Evolutionary conservation across 2,329 filamentous ascomycete genomes (phyloP).

Genomic region (Aspergillus jensenii): DNA sequence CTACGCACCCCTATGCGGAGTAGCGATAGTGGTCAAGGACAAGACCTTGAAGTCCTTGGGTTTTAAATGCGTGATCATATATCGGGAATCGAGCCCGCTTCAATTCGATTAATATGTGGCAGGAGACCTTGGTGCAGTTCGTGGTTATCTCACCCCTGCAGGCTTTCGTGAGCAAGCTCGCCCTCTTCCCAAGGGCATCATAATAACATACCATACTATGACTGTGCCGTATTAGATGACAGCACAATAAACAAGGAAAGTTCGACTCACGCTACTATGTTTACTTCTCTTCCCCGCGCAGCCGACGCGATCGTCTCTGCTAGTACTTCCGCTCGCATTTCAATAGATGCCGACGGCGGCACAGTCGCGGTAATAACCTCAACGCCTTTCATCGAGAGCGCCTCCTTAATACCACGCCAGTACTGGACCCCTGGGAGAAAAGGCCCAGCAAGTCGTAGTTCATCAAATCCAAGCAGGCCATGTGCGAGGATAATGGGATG

Average conservation of each 20-base stretch:
- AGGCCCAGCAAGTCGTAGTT: slow-evolving; percentile 55
- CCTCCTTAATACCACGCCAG: slow-evolving; percentile 64
- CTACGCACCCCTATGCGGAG: slow-evolving; percentile 55
- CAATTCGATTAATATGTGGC: slow-evolving; percentile 10
- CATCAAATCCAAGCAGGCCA: slow-evolving; percentile 66
- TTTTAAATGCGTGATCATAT: slow-evolving; percentile 61
- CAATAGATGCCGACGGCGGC: slow-evolving; percentile 59
- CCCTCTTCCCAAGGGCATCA: not conserved
- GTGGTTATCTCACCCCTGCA: slow-evolving; percentile 33
- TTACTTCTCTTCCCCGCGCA: slow-evolving; percentile 58
- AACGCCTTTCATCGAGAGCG: slow-evolving; percentile 55
- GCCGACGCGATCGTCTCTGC: slow-evolving; percentile 53
- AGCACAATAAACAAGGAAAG: not conserved
- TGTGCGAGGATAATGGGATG: slow-evolving; percentile 64
- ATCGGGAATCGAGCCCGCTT: slow-evolving; percentile 63
- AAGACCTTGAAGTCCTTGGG: slow-evolving; percentile 72
- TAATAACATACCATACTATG: slow-evolving; percentile 48
- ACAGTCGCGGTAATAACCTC: slow-evolving; percentile 63
- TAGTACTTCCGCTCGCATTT: slow-evolving; percentile 56
- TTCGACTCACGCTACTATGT: slow-evolving; percentile 60
- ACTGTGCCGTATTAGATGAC: slow-evolving; percentile 22
- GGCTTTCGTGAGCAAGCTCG: slow-evolving; percentile 10
- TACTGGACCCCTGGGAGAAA: slow-evolving; percentile 61
- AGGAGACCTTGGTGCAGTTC: not conserved
- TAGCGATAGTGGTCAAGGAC: slow-evolving; percentile 63